Percentiles rank a stretch among this genome's conserved stretches.
phyloP scores from a whole-genome alignment of 345 rosid species.

The Isatis tinctoria region DNA sequence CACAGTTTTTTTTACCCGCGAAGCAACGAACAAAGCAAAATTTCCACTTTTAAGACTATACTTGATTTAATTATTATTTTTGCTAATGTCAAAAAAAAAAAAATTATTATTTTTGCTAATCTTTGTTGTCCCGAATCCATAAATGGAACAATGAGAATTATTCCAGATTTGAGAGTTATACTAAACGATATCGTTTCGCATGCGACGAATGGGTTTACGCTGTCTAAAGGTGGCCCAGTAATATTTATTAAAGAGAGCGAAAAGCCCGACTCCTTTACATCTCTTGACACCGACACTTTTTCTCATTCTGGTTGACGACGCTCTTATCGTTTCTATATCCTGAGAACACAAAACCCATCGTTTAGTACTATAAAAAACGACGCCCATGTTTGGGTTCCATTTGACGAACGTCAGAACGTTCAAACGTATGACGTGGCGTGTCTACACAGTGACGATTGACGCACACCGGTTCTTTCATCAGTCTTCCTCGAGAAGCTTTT shows the following conservation, averaged over 20 bases:
- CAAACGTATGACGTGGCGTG: neutral
- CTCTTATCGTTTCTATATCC: neutral
- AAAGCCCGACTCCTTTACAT: constrained; percentile 20
- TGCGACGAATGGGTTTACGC: constrained; percentile 13
- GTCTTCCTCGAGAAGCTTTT: constrained; percentile 30
- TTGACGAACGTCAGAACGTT: neutral
- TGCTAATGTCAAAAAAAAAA: too few species aligned
- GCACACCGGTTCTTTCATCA: neutral
- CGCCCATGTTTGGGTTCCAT: neutral
- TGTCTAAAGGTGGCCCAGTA: constrained; percentile 18
- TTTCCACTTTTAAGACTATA: constrained; percentile 1
- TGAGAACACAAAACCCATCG: neutral
- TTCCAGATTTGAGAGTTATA: neutral
- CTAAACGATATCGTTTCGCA: neutral
- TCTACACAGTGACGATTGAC: neutral
- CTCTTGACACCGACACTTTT: constrained; percentile 22
- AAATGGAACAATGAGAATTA: neutral
- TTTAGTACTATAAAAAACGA: neutral
- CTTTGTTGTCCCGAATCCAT: neutral
- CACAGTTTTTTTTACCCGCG: neutral
- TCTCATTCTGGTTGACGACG: neutral
- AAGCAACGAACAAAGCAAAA: constrained; percentile 32
- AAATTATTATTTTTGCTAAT: neutral
- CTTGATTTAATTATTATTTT: neutral
- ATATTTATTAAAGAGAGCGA: constrained; percentile 1